phyloP scores from a whole-genome alignment of 192 early-diverging fungal species.

The Gonapodya sp. region DNA sequence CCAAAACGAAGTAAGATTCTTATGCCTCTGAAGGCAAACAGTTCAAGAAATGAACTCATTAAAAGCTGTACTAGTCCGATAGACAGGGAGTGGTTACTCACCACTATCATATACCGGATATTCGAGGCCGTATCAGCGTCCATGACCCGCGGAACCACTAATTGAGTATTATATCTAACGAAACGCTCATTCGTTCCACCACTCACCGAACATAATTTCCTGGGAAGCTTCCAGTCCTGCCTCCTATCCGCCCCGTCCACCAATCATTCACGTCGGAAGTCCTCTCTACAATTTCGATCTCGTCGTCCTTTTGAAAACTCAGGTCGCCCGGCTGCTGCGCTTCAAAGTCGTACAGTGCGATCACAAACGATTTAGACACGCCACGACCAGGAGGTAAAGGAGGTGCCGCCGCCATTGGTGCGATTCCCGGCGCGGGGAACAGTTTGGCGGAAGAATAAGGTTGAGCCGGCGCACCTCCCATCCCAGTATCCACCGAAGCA shows the following conservation, averaged over 20 bases:
- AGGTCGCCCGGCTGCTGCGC: slow-evolving; percentile 75
- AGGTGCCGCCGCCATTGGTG: slow-evolving; percentile 18
- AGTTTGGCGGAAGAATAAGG: background rate
- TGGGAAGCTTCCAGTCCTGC: slow-evolving; percentile 60
- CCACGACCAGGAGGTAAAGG: slow-evolving; percentile 8
- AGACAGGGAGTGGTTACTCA: too few species aligned
- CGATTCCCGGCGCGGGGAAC: slow-evolving; percentile 13
- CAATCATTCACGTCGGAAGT: slow-evolving; percentile 70
- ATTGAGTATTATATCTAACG: too few species aligned
- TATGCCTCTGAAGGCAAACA: too few species aligned
- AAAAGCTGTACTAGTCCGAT: too few species aligned
- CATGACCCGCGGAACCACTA: too few species aligned
- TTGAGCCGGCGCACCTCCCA: slow-evolving; percentile 19
- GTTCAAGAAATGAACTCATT: too few species aligned
- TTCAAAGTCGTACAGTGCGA: slow-evolving; percentile 77
- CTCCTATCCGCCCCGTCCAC: slow-evolving; percentile 75
- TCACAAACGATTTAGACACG: slow-evolving; percentile 28
- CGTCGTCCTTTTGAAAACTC: slow-evolving; percentile 73
- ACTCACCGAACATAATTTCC: slow-evolving; percentile 34
- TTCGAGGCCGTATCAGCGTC: too few species aligned
- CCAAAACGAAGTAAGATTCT: too few species aligned
- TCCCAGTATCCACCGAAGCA: slow-evolving; percentile 27
- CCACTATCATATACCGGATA: too few species aligned
- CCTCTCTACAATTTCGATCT: slow-evolving; percentile 65
- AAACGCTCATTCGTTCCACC: too few species aligned